phyloP scores from a whole-genome alignment of 2,329 filamentous ascomycete genomes.

The Sporothrix dimorphospora region DNA sequence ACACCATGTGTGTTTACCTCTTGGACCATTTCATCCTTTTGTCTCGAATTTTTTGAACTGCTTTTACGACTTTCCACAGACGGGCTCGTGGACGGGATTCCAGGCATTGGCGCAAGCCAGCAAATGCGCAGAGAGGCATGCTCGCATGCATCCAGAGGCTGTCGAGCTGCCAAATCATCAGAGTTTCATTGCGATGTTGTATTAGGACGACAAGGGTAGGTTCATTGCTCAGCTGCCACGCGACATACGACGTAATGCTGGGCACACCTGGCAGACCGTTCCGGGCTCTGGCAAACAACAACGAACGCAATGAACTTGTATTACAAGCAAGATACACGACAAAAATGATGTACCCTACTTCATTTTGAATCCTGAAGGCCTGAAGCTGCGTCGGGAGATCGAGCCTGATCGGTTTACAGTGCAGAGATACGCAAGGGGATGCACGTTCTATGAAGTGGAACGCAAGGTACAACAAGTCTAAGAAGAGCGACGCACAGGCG shows the following conservation, averaged over 20 bases:
- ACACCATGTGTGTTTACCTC: conserved; percentile 1
- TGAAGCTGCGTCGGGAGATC: not conserved
- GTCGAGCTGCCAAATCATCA: conserved; percentile 16
- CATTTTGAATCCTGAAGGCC: too few species aligned
- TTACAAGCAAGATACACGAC: too few species aligned
- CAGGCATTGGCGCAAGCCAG: not conserved
- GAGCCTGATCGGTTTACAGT: not conserved
- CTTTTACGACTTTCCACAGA: not conserved
- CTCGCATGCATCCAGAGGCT: not conserved
- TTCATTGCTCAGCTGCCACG: conserved; percentile 15
- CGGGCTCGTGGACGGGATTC: not conserved
- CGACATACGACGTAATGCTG: conserved; percentile 9
- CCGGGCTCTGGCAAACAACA: not conserved
- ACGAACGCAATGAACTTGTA: not conserved
- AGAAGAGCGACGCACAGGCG: not conserved
- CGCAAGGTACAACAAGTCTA: not conserved
- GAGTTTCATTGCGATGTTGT: not conserved
- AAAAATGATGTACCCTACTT: not conserved
- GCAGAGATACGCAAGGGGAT: not conserved
- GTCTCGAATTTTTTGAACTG: not conserved
- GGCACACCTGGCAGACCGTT: not conserved
- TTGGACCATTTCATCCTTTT: not conserved
- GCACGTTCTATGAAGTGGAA: not conserved
- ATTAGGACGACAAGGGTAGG: not conserved
- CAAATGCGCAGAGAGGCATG: not conserved